Percentiles rank a stretch among this genome's conserved stretches.
Evolutionary conservation across 768 basidiomycete genomes (phyloP).

Genomic region (Amanita molliuscula): DNA sequence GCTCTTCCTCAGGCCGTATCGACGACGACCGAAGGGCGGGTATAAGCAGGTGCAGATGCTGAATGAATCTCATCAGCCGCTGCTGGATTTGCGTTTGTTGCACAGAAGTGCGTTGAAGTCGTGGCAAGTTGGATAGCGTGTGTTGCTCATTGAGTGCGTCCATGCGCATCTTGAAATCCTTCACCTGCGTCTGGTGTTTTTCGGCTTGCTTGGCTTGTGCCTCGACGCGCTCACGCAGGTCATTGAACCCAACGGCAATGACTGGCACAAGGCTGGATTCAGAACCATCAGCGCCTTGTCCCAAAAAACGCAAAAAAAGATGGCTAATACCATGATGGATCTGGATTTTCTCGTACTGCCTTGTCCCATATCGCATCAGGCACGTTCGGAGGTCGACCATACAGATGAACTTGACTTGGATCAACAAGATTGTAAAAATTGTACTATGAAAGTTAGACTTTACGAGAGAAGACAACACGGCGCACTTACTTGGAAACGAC

Average conservation of each 20-base stretch:
- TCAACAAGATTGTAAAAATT: conserved; percentile 82
- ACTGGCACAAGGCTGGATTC: conserved; percentile 61
- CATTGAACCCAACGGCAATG: conserved; percentile 73
- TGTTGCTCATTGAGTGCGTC: conserved; percentile 52
- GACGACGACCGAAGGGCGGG: conserved; percentile 67
- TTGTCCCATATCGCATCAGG: conserved; percentile 68
- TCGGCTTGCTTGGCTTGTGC: conserved; percentile 60
- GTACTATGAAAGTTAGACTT: conserved; percentile 32
- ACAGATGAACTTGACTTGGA: conserved; percentile 51
- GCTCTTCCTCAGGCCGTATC: conserved; percentile 75
- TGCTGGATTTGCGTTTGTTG: conserved; percentile 63
- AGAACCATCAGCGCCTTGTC: not conserved
- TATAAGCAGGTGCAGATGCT: conserved; percentile 72
- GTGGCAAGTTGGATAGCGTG: conserved; percentile 54
- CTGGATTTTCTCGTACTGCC: conserved; percentile 73
- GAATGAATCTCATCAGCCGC: conserved; percentile 56
- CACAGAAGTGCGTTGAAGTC: conserved; percentile 50
- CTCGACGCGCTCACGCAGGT: conserved; percentile 68
- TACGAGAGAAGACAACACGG: not conserved
- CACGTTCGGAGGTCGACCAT: conserved; percentile 63
- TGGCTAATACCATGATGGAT: conserved; percentile 52
- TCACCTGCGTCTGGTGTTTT: conserved; percentile 57
- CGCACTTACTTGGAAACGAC: conserved; percentile 66
- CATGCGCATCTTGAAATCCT: conserved; percentile 61
- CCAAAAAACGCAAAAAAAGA: not conserved